These are phyloP conservation scores for Aspergillus neoniger DNA, from an alignment of 2,329 filamentous ascomycete species.

Conservation along the genomic window DNA sequence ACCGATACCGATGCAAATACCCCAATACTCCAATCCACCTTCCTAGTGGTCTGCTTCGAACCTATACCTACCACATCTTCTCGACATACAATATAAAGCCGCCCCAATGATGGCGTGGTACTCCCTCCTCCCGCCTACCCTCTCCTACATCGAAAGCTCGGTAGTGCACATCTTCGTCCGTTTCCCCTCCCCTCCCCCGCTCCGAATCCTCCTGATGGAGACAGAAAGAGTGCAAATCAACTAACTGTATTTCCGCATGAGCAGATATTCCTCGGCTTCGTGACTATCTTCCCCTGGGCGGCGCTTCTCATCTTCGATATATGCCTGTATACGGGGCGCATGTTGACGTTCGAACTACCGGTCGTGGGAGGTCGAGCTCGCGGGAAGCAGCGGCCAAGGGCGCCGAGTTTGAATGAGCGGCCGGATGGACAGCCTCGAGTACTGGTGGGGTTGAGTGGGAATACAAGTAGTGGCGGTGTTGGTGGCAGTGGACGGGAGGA, in stretches of 20 bases:
- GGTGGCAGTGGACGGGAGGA: constrained; percentile 6
- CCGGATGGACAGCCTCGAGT: constrained; percentile 49
- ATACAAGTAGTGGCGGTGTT: not conserved
- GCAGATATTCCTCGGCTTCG: constrained; percentile 61
- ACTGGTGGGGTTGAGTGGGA: constrained; percentile 27
- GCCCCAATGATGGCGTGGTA: constrained; percentile 61
- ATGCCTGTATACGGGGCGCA: constrained; percentile 62
- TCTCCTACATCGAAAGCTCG: constrained; percentile 63
- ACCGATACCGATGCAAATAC: not conserved
- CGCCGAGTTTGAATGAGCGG: constrained; percentile 62
- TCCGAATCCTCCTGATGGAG: not conserved
- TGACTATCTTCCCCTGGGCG: constrained; percentile 65
- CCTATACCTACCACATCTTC: not conserved
- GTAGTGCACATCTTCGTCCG: constrained; percentile 64
- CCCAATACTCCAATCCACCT: not conserved
- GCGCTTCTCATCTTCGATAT: constrained; percentile 65
- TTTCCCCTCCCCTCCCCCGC: constrained; percentile 11
- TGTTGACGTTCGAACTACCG: constrained; percentile 60
- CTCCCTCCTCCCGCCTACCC: constrained; percentile 63
- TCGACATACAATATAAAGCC: not conserved
- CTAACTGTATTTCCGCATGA: not conserved
- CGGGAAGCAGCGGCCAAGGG: constrained; percentile 61
- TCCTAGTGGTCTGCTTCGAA: not conserved
- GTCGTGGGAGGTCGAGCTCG: constrained; percentile 62
- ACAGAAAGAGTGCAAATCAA: not conserved